Conservation (phyloP, 2,329 filamentous ascomycete genomes). For the Ascomycota sp. region DNA sequence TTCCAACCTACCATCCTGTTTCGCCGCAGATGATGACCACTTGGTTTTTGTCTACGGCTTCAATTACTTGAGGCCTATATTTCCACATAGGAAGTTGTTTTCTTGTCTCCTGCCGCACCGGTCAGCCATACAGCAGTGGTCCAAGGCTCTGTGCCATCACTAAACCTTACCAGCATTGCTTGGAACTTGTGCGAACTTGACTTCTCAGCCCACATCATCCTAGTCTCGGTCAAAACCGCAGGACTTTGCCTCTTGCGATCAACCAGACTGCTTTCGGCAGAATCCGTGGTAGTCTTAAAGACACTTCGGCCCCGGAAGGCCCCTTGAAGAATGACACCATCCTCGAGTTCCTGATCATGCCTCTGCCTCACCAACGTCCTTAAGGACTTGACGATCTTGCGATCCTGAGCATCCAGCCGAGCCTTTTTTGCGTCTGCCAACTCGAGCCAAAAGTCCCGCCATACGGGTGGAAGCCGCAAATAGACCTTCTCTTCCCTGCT, state of each 20-base stretch:
- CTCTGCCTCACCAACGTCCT: constrained; percentile 47
- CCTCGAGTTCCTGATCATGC: constrained; percentile 44
- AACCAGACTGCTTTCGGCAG: constrained; percentile 22
- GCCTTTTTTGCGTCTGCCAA: constrained; percentile 48
- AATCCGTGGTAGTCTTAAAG: constrained; percentile 23
- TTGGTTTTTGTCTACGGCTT: constrained; percentile 55
- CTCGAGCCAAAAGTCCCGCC: constrained; percentile 72
- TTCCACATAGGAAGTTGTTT: constrained; percentile 75
- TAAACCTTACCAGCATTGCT: constrained; percentile 43
- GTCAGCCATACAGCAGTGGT: constrained; percentile 1
- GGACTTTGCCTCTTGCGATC: constrained; percentile 20
- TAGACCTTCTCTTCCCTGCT: constrained; percentile 70
- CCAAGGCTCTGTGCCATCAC: neutral
- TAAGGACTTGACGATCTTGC: constrained; percentile 42
- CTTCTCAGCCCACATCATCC: constrained; percentile 38
- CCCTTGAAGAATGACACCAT: constrained; percentile 54
- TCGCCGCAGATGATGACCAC: constrained; percentile 89
- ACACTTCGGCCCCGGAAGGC: constrained; percentile 44
- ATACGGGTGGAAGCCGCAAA: constrained; percentile 52
- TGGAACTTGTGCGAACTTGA: constrained; percentile 39
- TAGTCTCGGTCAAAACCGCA: constrained; percentile 25
- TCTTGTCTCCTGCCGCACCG: constrained; percentile 27
- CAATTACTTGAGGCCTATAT: constrained; percentile 57
- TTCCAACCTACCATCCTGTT: constrained; percentile 47
- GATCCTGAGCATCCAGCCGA: constrained; percentile 46